Evolutionary conservation across 805 yeast species (phyloP), one percentile per base, ranked within the genome.

Genomic region (Candida pseudofarinosa): DNA sequence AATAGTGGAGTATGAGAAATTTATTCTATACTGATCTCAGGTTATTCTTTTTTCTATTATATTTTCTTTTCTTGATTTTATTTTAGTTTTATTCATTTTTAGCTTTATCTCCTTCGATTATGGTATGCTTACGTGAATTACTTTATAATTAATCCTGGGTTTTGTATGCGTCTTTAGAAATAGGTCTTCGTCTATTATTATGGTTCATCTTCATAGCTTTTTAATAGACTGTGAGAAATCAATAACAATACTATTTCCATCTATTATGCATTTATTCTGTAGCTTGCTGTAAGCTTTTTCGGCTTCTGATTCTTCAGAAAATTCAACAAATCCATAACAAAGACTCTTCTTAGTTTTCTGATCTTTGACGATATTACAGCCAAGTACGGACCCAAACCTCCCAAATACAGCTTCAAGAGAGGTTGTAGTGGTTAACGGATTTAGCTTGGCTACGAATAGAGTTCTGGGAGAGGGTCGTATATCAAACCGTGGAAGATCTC

Each of bases 271-370:
- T 6, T 54, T 49, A 13, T 74, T 76, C 33, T 80, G 79, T 80
- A 83, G 77, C 53, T 77, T 78, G 42, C 67, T 58, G 54, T 80
- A 83, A 0, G 88, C 88, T n/a, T 53, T 48, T 47, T 83, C 88
- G 39, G 85, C 82, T 31, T 71, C 69, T 33, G 64, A 60, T 45
- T 66, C 65, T 1, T 60, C 54, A 17, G 65, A 69, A 53, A 64
- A 83, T 51, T 81, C 85, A 23, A 83, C 75, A 47, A 83, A 83
- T 2, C 81, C 90, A 53, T 83, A 83, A 40, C 78, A 73, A 32
- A 80, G 52, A 1, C 81, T 76, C 13, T 70, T 71, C 0, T 77
- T 74, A 0, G 80, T 70, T 3, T 52, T 58, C n/a, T n/a, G 33
- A 20, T 61, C 62, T 33, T 65, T 56, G 12, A 82, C 67, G 13